These are phyloP conservation scores for Pinus taeda DNA, from an alignment of 75 land plant genomes.

Conservation along the genomic window DNA sequence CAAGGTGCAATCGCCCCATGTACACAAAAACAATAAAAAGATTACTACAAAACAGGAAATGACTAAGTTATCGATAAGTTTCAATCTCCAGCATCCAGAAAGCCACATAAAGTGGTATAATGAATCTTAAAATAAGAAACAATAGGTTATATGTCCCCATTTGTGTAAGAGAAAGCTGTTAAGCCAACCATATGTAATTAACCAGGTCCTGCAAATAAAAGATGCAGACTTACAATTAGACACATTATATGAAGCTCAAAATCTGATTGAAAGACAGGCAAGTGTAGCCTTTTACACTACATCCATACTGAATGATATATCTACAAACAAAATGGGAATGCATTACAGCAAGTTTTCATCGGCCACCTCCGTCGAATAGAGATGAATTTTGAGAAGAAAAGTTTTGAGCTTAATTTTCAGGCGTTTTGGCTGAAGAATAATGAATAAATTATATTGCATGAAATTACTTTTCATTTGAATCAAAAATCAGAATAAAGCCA, in stretches of 20 bases:
- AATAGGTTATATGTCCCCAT: background rate
- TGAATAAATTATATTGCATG: background rate
- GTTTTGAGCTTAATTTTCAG: background rate
- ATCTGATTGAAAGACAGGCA: background rate
- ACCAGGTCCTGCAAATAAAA: conserved; percentile 2
- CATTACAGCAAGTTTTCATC: background rate
- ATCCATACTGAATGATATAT: background rate
- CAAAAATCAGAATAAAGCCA: background rate
- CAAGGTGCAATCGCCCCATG: background rate
- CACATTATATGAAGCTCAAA: background rate
- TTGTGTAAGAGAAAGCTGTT: background rate
- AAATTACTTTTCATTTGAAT: background rate
- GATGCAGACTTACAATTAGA: conserved; percentile 1
- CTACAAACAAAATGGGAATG: background rate
- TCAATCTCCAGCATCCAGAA: background rate
- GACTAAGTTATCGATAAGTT: background rate
- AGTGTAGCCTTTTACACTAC: background rate
- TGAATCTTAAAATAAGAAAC: background rate
- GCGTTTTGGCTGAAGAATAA: background rate
- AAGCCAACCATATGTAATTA: background rate
- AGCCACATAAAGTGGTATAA: background rate
- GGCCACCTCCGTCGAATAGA: background rate
- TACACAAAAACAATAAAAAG: background rate
- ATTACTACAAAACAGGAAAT: background rate
- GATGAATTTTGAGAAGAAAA: background rate